Base-by-base conservation (phyloP, 768 basidiomycete species). In the Suillus bovinus region DNA sequence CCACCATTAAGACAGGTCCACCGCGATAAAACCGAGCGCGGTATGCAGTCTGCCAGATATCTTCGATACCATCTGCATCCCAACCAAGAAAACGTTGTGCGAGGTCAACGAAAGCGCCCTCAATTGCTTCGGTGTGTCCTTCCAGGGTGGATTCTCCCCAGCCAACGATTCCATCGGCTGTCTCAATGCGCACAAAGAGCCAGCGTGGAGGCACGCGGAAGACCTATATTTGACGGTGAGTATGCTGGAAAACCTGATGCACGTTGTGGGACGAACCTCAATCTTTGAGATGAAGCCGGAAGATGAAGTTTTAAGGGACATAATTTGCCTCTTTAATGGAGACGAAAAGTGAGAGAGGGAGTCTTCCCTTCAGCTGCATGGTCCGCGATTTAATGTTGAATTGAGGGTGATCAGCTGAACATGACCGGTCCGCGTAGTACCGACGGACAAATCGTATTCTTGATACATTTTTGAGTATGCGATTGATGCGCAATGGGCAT, bases 111-210 rank as follows among this genome's bases (percentile, higher is more conserved):
- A 84, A 80, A 17, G 87, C 85, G 31, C 89, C 89, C 71, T 90
- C 86, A 22, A 91, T 80, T 13, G 89, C 87, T 72, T 91, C 88
- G 7, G 87, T 87, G 70, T 90, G 89, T 13, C 78, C 83, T 71
- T 90, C 90, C 2, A 91, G 81, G 0, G 88, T 90, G 31, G 80
- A 85, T 71, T 90, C 89, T 13, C 89, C 89, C 88, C 90, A 91
- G 36, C 89, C 89, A 33, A 90, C 80, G 29, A 85, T 71, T 0
- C 85, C 87, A 47, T 84, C 81, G 5, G 79, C 77, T 1, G 87
- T 89, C 66, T 85, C 84, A n/a, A 90, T 81, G 9, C 87, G 81
- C 31, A 90, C 85, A 67, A 91, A 89, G 5, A 91, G 77, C 89
- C 89, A 90, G 39, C 87, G 80, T 0, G 88, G 88, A 17, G 85